phyloP scores from a whole-genome alignment of 2,329 filamentous ascomycete species.

The Coniochaeta sp. region DNA sequence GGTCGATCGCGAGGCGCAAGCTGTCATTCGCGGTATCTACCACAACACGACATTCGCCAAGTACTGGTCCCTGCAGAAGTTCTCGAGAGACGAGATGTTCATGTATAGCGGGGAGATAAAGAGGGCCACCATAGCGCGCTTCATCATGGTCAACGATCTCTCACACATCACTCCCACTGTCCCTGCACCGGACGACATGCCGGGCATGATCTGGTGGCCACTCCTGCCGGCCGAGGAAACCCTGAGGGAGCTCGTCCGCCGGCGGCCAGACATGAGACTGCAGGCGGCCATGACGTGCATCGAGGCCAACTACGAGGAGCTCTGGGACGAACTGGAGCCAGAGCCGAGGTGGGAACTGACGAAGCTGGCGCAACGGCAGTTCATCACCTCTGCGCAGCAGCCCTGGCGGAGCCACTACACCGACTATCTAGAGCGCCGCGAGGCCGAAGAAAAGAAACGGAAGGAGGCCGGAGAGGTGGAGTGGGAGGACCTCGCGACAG shows the following conservation, averaged over 20 bases:
- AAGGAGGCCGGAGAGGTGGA: too few relatives aligned
- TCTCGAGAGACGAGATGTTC: neutral
- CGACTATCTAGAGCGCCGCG: too few relatives aligned
- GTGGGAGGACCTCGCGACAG: too few relatives aligned
- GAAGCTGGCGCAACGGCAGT: too few relatives aligned
- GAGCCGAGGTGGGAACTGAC: too few relatives aligned
- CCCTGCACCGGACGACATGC: conserved; percentile 1
- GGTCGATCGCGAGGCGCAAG: conserved; percentile 16
- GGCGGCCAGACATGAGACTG: too few relatives aligned
- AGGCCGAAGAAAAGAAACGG: too few relatives aligned
- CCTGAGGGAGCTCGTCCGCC: conserved; percentile 3
- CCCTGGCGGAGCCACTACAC: too few relatives aligned
- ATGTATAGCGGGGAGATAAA: neutral
- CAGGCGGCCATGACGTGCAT: too few relatives aligned
- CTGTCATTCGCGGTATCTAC: conserved; percentile 25
- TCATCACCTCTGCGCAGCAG: too few relatives aligned
- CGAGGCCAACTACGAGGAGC: too few relatives aligned
- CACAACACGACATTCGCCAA: conserved; percentile 26
- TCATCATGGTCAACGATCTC: conserved; percentile 9
- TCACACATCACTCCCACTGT: conserved; percentile 5
- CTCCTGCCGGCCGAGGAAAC: conserved; percentile 1
- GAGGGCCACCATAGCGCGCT: conserved; percentile 3
- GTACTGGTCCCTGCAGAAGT: conserved; percentile 6
- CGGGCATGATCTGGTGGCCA: conserved; percentile 9
- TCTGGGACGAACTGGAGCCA: too few relatives aligned